phyloP scores from a whole-genome alignment of 306 rosid species.

The Cucurbita ficifolia region DNA sequence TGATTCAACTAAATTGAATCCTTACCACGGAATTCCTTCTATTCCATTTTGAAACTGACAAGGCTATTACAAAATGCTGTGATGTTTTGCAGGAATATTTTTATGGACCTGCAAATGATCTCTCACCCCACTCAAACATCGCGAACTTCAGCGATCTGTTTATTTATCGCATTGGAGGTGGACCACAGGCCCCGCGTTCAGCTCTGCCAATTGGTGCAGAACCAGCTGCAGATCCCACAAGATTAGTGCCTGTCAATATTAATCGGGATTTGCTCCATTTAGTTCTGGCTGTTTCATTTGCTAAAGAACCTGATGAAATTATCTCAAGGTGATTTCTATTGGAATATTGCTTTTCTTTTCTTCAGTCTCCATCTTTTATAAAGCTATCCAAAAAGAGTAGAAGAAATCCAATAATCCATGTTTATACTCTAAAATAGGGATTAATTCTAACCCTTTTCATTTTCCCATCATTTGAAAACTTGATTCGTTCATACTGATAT shows the following conservation, averaged over 20 bases:
- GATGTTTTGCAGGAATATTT: constrained; percentile 68
- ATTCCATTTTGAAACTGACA: not conserved
- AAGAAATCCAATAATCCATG: not conserved
- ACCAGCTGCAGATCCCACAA: constrained; percentile 87
- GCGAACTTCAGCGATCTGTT: constrained; percentile 65
- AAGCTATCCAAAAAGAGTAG: not conserved
- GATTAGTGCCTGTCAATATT: constrained; percentile 66
- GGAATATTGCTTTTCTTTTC: not conserved
- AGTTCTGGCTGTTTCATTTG: constrained; percentile 83
- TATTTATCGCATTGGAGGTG: constrained; percentile 83
- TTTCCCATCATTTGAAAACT: not conserved
- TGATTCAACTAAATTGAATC: not conserved
- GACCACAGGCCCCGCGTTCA: constrained; percentile 95
- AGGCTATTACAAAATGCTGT: constrained; percentile 2
- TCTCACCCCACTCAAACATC: constrained; percentile 78
- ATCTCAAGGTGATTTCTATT: constrained; percentile 54
- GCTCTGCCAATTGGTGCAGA: constrained; percentile 98
- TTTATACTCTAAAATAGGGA: not conserved
- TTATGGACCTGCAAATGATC: constrained; percentile 81
- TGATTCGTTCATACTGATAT: not conserved
- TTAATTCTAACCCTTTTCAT: not conserved
- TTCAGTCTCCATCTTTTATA: not conserved
- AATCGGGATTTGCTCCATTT: constrained; percentile 65
- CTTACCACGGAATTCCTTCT: not conserved
- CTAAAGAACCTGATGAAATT: constrained; percentile 82